Conservation (phyloP, 2,329 filamentous ascomycete genomes). For the Colletotrichum acutatum region DNA sequence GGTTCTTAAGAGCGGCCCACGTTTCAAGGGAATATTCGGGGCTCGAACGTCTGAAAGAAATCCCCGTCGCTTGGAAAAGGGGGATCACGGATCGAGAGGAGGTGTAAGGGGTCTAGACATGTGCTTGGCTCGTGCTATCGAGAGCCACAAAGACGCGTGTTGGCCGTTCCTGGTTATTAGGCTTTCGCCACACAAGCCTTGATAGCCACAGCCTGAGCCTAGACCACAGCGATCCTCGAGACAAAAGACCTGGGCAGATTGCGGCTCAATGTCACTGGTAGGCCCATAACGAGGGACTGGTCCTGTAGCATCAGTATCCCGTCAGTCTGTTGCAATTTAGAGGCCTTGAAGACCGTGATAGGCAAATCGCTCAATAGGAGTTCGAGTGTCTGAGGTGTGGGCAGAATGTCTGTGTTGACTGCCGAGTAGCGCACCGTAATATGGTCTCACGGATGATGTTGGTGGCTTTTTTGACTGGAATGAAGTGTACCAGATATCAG, state of each 20-base stretch:
- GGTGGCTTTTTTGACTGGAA: neutral
- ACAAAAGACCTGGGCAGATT: neutral
- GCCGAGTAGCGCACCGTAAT: neutral
- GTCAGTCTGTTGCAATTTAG: neutral
- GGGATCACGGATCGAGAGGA: neutral
- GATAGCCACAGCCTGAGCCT: neutral
- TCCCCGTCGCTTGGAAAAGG: neutral
- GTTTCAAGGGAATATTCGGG: neutral
- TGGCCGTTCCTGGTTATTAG: neutral
- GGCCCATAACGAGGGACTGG: neutral
- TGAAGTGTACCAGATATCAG: neutral
- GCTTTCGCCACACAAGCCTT: neutral
- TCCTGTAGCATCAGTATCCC: neutral
- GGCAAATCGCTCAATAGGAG: neutral
- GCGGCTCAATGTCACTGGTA: neutral
- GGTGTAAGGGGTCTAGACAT: neutral
- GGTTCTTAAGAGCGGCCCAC: neutral
- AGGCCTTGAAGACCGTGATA: neutral
- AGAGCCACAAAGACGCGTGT: neutral
- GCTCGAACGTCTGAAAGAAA: neutral
- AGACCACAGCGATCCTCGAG: neutral
- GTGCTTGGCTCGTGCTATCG: slow-evolving; percentile 2
- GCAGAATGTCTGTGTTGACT: neutral
- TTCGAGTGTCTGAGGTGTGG: neutral
- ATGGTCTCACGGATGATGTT: neutral